These are phyloP conservation scores for Mikania micrantha DNA, from an alignment of 129 eudicot genomes.

Conservation along the genomic window DNA sequence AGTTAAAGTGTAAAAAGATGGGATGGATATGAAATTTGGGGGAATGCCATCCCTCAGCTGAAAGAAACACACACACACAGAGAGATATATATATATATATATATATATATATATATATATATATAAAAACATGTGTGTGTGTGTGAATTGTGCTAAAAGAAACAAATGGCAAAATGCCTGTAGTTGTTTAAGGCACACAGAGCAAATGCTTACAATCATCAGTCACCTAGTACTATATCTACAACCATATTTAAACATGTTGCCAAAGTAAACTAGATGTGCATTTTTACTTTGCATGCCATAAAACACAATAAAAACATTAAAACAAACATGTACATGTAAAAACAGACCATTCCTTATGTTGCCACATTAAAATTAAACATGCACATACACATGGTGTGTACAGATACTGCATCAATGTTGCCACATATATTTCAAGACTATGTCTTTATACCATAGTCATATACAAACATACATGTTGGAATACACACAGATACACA, in stretches of 20 bases:
- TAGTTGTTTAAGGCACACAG: not conserved
- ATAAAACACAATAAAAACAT: not conserved
- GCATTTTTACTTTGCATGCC: not conserved
- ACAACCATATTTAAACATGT: not conserved
- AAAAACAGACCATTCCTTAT: conserved; percentile 2
- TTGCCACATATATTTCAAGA: not conserved
- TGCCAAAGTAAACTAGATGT: not conserved
- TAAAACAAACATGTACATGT: not conserved
- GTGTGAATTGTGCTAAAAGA: not conserved
- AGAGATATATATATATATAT: no score
- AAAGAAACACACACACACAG: no score
- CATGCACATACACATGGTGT: conserved; percentile 2
- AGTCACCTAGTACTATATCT: not conserved
- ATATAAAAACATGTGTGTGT: no score
- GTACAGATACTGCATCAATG: not conserved
- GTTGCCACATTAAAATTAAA: no score
- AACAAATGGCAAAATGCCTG: not conserved
- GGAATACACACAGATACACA: not conserved
- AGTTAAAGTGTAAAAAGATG: no score
- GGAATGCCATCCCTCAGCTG: no score
- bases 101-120: no score
- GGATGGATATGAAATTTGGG: no score
- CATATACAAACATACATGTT: not conserved
- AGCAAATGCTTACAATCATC: not conserved
- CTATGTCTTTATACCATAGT: not conserved